Evolutionary conservation across 2,329 filamentous ascomycete genomes (phyloP).

Genomic region (Pseudogymnoascus sp.): DNA sequence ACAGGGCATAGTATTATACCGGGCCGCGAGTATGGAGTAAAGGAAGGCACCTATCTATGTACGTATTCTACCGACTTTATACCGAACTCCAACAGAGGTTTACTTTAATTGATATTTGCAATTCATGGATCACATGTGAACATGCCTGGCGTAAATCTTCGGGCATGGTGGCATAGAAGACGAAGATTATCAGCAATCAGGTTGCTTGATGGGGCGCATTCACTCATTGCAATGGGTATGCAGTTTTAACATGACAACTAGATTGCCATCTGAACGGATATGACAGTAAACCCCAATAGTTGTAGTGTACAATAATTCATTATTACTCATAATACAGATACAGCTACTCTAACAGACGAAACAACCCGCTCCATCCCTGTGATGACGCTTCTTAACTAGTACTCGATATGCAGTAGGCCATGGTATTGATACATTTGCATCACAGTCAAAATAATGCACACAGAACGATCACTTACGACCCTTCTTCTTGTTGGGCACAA

Average conservation of each 20-base stretch:
- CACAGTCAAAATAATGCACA: constrained; percentile 2
- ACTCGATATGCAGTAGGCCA: constrained; percentile 4
- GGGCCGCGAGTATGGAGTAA: background rate
- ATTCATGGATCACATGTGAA: background rate
- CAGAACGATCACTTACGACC: constrained; percentile 52
- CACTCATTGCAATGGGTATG: background rate
- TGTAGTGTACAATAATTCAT: constrained; percentile 5
- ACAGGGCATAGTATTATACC: background rate
- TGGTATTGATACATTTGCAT: constrained; percentile 5
- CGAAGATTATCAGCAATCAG: background rate
- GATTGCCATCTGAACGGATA: background rate
- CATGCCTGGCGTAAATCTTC: background rate
- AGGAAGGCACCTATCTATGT: background rate
- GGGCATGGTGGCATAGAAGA: background rate
- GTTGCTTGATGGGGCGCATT: background rate
- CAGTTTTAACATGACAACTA: background rate
- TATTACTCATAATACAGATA: constrained; percentile 7
- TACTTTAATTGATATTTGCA: background rate
- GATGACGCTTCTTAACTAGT: background rate
- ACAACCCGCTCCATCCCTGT: background rate
- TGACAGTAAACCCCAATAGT: background rate
- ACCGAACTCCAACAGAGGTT: background rate
- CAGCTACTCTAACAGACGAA: constrained; percentile 4
- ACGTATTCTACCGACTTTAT: background rate
- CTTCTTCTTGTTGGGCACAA: constrained; percentile 90